These are phyloP conservation scores for Globisporangium solare DNA, from an alignment of 352 stramenopile species.

Conservation along the genomic window DNA sequence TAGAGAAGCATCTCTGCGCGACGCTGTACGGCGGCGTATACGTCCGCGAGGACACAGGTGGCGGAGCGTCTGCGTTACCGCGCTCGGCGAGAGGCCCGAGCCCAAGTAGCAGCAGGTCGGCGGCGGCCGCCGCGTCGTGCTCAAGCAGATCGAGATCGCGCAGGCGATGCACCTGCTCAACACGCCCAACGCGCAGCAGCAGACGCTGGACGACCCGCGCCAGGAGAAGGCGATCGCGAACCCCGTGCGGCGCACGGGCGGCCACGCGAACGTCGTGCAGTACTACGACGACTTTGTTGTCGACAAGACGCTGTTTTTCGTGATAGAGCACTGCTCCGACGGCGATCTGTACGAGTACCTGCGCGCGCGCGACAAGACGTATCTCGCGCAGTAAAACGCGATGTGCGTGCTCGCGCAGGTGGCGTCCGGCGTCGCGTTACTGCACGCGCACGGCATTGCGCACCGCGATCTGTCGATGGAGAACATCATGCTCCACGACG, in stretches of 20 bases:
- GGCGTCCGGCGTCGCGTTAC: constrained; percentile 21
- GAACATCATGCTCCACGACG: constrained; percentile 34
- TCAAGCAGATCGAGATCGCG: constrained; percentile 45
- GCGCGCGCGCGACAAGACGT: constrained; percentile 15
- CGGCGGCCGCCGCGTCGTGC: constrained; percentile 21
- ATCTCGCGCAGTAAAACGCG: constrained; percentile 14
- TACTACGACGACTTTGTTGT: constrained; percentile 46
- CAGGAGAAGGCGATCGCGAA: constrained; percentile 35
- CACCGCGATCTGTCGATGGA: constrained; percentile 43
- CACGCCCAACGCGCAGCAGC: constrained; percentile 11
- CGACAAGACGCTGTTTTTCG: constrained; percentile 37
- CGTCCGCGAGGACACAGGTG: constrained; percentile 29
- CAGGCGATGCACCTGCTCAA: constrained; percentile 22
- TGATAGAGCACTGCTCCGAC: constrained; percentile 34
- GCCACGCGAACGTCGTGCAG: constrained; percentile 40
- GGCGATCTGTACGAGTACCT: constrained; percentile 34
- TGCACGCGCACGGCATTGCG: constrained; percentile 27
- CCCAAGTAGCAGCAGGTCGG: neutral
- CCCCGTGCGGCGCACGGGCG: constrained; percentile 25
- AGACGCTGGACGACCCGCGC: constrained; percentile 32
- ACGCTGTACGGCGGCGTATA: constrained; percentile 47
- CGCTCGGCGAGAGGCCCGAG: constrained; percentile 1
- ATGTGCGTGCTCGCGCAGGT: constrained; percentile 27
- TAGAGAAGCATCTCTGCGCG: constrained; percentile 27
- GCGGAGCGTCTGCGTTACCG: neutral